Evolutionary conservation across 495 filamentous ascomycete genomes (phyloP).

Genomic region (Podospora didyma): DNA sequence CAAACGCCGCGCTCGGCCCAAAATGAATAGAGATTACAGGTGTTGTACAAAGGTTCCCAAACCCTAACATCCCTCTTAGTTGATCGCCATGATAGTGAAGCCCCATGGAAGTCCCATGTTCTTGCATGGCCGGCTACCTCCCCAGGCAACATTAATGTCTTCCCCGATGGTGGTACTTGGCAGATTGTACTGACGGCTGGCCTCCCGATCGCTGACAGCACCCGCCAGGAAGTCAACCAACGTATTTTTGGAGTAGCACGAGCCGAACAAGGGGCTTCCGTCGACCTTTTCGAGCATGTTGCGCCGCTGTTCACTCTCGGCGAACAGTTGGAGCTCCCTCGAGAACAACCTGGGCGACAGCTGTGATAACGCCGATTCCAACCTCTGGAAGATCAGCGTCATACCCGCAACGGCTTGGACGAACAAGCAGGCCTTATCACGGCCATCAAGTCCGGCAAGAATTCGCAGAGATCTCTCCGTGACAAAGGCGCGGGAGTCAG

Average conservation of each 20-base stretch:
- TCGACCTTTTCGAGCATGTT: constrained; percentile 23
- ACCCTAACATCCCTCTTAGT: constrained; percentile 10
- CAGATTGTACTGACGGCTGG: constrained; percentile 5
- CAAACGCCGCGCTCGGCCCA: constrained; percentile 19
- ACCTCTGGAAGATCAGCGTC: constrained; percentile 21
- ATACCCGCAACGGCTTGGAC: constrained; percentile 28
- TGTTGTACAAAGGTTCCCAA: constrained; percentile 8
- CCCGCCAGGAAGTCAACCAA: constrained; percentile 19
- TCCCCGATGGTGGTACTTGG: constrained; percentile 7
- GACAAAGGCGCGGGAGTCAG: constrained; percentile 19
- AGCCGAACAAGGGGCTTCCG: constrained; percentile 10
- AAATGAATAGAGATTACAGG: constrained; percentile 14
- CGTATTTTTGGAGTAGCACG: constrained; percentile 21
- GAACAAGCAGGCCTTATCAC: constrained; percentile 22
- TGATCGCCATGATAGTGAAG: constrained; percentile 34
- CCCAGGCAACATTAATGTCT: constrained; percentile 23
- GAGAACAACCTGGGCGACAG: constrained; percentile 11
- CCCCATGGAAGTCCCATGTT: constrained; percentile 34
- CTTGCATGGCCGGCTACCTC: constrained; percentile 21
- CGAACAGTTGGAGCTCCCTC: constrained; percentile 27
- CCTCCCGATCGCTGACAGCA: constrained; percentile 11
- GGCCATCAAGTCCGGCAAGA: constrained; percentile 21
- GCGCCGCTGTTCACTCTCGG: constrained; percentile 25
- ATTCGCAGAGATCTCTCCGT: constrained; percentile 16
- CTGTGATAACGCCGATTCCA: background rate